Conservation (phyloP, 345 rosid genomes). For the Odontarrhena argentea region DNA sequence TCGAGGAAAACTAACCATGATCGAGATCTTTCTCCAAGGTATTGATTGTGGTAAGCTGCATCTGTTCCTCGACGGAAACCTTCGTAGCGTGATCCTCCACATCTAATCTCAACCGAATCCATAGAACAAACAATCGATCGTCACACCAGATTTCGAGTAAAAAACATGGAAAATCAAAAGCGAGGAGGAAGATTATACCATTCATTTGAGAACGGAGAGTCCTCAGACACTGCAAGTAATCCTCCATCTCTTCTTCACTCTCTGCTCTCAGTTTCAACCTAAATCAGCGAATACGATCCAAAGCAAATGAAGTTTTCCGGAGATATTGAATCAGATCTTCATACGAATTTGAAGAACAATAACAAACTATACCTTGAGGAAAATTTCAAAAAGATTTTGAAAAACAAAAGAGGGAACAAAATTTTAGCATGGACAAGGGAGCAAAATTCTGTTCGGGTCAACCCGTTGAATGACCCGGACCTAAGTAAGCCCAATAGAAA, state of each 20-base stretch:
- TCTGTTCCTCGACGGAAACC: conserved; percentile 69
- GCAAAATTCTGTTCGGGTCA: conserved; percentile 1
- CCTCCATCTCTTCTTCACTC: conserved; percentile 59
- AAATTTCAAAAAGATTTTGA: background rate
- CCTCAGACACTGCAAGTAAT: conserved; percentile 77
- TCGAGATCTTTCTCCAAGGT: conserved; percentile 60
- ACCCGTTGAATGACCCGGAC: conserved; percentile 8
- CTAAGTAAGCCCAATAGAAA: background rate
- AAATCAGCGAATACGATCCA: background rate
- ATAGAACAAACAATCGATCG: background rate
- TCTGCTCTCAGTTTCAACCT: conserved; percentile 17
- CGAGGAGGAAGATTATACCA: conserved; percentile 45
- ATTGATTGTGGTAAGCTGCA: conserved; percentile 54
- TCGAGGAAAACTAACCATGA: conserved; percentile 42
- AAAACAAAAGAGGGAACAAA: conserved; percentile 9
- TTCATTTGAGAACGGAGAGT: conserved; percentile 79
- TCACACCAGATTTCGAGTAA: background rate
- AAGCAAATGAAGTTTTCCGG: background rate
- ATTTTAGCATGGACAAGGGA: background rate
- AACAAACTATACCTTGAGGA: background rate
- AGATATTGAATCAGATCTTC: conserved; percentile 19
- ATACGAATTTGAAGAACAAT: conserved; percentile 1
- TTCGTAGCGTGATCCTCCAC: conserved; percentile 84
- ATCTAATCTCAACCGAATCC: conserved; percentile 44
- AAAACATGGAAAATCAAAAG: background rate